Base-by-base conservation (phyloP, 345 rosid species). In the Carallia pectinifolia region DNA sequence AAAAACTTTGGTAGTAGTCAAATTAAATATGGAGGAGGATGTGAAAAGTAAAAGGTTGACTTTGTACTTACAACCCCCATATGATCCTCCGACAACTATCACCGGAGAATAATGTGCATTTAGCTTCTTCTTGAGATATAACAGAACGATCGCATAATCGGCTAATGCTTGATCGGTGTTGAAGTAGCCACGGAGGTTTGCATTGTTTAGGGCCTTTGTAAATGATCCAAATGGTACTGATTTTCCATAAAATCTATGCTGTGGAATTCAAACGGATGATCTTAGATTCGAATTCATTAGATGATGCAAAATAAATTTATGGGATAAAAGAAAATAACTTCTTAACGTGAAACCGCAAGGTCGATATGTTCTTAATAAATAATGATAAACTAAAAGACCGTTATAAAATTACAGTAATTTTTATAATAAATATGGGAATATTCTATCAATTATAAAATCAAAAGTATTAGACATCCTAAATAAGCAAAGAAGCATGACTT, bases 161-260 rank as follows among this genome's bases (percentile, higher is more conserved):
- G 64, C 70, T 27, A 72, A 58, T 29, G 76, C 40, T 58, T 64
- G 70, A n/a, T 47, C 63, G 6, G 70, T 65, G 65, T n/a, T 65
- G 56, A 48, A 65, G 60, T 64, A 65, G 16, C 65, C 69, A 10
- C 56, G 70, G 6, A 59, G 61, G 15, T 30, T 58, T 56, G 70
- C 64, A 55, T 64, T 52, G 33, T 65, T 2, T 10, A 62, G n/a
- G 38, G 62, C 68, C 39, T 72, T 12, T 7, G 40, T 18, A 18
- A 23, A 39, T 7, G 44, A 33, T 4, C 30, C 56, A 30, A 64
- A 72, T 6, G 70, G 70, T 27, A 64, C 7, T 15, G 65, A 65
- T 6, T 72, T 15, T 61, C 73, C 73, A 47, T 44, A 65, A 50
- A 55, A 65, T 0, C 69, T 37, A 47, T 56, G 70, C 75, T 64